Evolutionary conservation across 495 filamentous ascomycete species (phyloP).

Genomic region (Letharia lupina): DNA sequence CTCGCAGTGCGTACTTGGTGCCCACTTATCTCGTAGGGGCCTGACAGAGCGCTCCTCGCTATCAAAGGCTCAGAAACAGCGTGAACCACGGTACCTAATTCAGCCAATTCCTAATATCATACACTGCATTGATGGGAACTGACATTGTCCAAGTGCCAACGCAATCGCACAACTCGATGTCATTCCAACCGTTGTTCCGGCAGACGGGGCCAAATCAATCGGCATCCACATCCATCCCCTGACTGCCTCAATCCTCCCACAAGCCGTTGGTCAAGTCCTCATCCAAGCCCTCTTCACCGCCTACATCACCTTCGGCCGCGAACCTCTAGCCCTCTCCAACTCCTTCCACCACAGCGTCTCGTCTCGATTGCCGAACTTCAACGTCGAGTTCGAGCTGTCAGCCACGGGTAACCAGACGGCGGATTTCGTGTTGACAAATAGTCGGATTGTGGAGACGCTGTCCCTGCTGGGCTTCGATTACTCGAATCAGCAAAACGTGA

Average conservation of each 20-base stretch:
- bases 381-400: not conserved
- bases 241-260: not conserved
- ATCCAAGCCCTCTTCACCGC: not conserved
- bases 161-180: not conserved
- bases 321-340: not conserved
- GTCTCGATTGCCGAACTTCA: not conserved
- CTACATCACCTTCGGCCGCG: not conserved
- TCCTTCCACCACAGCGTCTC: not conserved
- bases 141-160: not conserved
- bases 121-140: not conserved
- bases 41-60: not conserved
- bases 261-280: not conserved
- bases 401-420: not conserved
- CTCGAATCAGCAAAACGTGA: not conserved
- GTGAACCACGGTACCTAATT: not conserved
- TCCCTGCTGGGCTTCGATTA: not conserved
- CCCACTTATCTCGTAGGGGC: not conserved
- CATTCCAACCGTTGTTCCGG: not conserved
- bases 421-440: not conserved
- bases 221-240: not conserved
- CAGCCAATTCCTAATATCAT: not conserved
- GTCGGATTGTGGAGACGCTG: conserved; percentile 1
- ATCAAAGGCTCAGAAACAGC: not conserved
- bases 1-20: not conserved
- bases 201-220: not conserved